Percentiles rank a stretch among this genome's conserved stretches.
Conservation (phyloP, 2,329 filamentous ascomycete species). For the Ceratocystis smalleyi region DNA sequence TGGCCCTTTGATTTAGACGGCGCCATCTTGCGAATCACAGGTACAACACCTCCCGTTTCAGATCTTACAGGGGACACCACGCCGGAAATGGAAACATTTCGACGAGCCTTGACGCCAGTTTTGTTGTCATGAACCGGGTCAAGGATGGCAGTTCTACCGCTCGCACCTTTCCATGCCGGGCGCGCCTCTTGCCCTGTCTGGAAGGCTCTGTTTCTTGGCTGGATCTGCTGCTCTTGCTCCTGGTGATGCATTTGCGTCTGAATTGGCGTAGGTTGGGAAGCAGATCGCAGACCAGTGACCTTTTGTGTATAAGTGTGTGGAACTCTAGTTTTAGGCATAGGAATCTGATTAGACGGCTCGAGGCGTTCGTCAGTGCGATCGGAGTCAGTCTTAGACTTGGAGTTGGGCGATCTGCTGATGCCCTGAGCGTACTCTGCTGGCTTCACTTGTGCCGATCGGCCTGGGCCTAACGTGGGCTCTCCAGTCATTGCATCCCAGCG, state of each 20-base stretch:
- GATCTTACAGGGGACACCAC: slow-evolving; percentile 8
- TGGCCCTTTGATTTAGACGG: slow-evolving; percentile 4
- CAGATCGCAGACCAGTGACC: slow-evolving; percentile 28
- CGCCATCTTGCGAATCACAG: slow-evolving; percentile 15
- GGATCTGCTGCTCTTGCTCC: background rate
- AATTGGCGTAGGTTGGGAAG: background rate
- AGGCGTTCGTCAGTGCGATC: background rate
- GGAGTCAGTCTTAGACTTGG: background rate
- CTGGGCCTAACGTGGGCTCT: slow-evolving; percentile 44
- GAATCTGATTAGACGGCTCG: background rate
- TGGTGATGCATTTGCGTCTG: background rate
- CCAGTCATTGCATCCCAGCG: slow-evolving; percentile 53
- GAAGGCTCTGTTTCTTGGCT: background rate
- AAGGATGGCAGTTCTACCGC: slow-evolving; percentile 49
- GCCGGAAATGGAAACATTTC: slow-evolving; percentile 13
- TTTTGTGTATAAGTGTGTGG: background rate
- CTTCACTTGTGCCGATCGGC: slow-evolving; percentile 40
- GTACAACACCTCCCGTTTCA: slow-evolving; percentile 10
- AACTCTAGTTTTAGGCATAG: background rate
- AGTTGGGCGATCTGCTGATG: slow-evolving; percentile 18
- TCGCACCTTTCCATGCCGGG: slow-evolving; percentile 58
- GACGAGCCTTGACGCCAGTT: slow-evolving; percentile 7
- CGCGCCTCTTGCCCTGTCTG: slow-evolving; percentile 25
- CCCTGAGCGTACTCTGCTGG: slow-evolving; percentile 35
- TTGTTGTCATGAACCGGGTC: slow-evolving; percentile 44